A percentile compares a stretch with the other conserved stretches of the same genome.
Conservation (phyloP, 2,329 filamentous ascomycete genomes). For the Beauveria australis region DNA sequence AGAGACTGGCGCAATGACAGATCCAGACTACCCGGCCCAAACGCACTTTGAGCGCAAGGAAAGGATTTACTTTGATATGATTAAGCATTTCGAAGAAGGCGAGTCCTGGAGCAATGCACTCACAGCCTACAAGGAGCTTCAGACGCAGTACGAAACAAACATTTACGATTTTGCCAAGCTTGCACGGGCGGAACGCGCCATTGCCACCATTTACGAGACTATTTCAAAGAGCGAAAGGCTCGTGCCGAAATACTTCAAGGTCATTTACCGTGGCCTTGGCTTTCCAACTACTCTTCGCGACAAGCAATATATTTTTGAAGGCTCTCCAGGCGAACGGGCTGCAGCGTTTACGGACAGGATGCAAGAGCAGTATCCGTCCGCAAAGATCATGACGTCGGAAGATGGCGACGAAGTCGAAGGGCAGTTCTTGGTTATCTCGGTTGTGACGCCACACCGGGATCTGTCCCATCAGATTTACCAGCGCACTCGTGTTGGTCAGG, state of each 20-base stretch:
- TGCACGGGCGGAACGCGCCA: constrained; percentile 78
- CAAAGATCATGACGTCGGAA: constrained; percentile 66
- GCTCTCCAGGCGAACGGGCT: constrained; percentile 65
- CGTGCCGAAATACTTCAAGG: constrained; percentile 82
- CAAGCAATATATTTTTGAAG: constrained; percentile 90
- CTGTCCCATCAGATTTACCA: constrained; percentile 78
- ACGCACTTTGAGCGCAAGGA: constrained; percentile 90
- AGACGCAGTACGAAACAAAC: constrained; percentile 82
- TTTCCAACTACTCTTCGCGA: constrained; percentile 76
- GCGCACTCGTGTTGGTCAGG: constrained; percentile 71
- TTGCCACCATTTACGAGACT: constrained; percentile 84
- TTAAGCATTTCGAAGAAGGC: constrained; percentile 90
- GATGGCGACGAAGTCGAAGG: constrained; percentile 76
- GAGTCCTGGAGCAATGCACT: constrained; percentile 87
- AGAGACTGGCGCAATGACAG: constrained; percentile 56
- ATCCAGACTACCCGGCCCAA: constrained; percentile 74
- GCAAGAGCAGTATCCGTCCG: constrained; percentile 81
- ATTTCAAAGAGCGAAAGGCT: constrained; percentile 74
- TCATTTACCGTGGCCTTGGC: constrained; percentile 80
- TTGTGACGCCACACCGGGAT: constrained; percentile 76
- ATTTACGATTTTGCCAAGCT: constrained; percentile 88
- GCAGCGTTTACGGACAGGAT: constrained; percentile 82
- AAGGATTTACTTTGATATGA: constrained; percentile 85
- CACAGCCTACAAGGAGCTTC: constrained; percentile 81
- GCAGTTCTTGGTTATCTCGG: constrained; percentile 77